Conservation (phyloP, 2,329 filamentous ascomycete species). For the Cladosporium sp. region DNA sequence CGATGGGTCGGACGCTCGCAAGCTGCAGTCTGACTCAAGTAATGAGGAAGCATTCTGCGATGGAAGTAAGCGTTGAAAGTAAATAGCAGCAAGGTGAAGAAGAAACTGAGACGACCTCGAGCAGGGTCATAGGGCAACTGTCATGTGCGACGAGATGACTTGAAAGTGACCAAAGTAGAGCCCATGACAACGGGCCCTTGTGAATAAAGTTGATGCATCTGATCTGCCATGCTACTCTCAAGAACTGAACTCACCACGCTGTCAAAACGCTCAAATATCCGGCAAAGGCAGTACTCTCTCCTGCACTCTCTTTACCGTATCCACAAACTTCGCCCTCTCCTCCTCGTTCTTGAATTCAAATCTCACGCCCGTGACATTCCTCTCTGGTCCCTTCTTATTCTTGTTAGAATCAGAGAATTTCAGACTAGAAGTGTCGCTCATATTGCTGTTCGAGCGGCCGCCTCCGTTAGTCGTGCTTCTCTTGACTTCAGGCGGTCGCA, state of each 20-base stretch:
- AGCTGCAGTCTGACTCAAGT: neutral
- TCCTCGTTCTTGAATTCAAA: conserved; percentile 42
- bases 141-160: too few species aligned
- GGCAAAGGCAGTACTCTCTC: conserved; percentile 35
- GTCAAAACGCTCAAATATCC: conserved; percentile 21
- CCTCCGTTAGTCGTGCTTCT: conserved; percentile 18
- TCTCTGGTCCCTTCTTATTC: conserved; percentile 21
- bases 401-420: neutral
- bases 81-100: too few species aligned
- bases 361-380: conserved; percentile 38
- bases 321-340: conserved; percentile 39
- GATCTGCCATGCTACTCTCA: too few species aligned
- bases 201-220: too few species aligned
- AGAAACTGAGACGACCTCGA: neutral
- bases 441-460: too few species aligned
- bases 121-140: too few species aligned
- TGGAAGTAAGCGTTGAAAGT: neutral
- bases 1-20: neutral
- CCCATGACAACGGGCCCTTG: neutral
- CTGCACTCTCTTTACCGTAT: conserved; percentile 36
- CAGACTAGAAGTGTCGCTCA: neutral
- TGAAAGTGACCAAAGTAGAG: neutral
- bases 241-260: too few species aligned
- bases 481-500: conserved; percentile 22
- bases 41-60: neutral